Conservation (phyloP, 139 green algal species). For the Micromonas pusilla region DNA sequence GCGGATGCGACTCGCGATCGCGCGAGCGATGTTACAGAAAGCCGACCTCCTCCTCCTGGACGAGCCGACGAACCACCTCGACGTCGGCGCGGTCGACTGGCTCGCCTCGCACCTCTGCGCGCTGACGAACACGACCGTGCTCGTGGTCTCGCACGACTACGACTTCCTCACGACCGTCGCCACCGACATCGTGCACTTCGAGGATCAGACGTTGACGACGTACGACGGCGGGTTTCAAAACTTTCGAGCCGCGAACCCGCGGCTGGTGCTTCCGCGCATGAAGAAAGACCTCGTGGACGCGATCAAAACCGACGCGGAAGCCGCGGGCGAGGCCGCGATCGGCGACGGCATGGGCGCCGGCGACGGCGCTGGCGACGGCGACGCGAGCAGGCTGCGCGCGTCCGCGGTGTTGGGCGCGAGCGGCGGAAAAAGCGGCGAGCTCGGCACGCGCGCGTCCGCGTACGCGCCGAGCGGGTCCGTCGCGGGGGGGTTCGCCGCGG, state of each 20-base stretch:
- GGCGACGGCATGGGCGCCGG: neutral
- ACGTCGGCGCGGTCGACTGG: slow-evolving; percentile 35
- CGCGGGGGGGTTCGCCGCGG: neutral
- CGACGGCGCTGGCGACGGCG: neutral
- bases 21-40: slow-evolving; percentile 25
- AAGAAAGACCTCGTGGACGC: slow-evolving; percentile 6
- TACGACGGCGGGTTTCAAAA: slow-evolving; percentile 24
- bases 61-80: slow-evolving; percentile 43
- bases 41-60: slow-evolving; percentile 39
- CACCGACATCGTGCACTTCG: slow-evolving; percentile 33
- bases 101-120: slow-evolving; percentile 26
- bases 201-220: slow-evolving; percentile 14
- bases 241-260: slow-evolving; percentile 13
- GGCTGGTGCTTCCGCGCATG: slow-evolving; percentile 1
- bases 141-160: slow-evolving; percentile 34
- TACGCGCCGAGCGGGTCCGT: neutral
- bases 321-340: neutral
- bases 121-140: slow-evolving; percentile 10
- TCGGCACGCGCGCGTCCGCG: too few relatives aligned
- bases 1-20: slow-evolving; percentile 38
- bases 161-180: slow-evolving; percentile 31
- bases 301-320: neutral
- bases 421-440: too few relatives aligned
- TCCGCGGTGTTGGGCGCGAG: neutral
- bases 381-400: neutral